Conservation (phyloP, 1,284 basidiomycete species). For the Wallemia mellicola region DNA sequence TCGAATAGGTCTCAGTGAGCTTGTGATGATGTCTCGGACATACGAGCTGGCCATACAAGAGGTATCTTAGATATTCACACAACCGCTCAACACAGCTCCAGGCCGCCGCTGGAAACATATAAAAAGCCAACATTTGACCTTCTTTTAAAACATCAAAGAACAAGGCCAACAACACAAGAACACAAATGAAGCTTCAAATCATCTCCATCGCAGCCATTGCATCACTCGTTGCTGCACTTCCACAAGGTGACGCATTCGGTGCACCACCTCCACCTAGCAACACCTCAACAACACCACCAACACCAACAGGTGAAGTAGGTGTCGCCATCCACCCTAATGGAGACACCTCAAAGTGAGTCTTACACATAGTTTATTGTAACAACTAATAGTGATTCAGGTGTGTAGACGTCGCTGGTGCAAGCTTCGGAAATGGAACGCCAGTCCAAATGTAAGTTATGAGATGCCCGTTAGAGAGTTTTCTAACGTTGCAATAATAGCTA, state of each 20-base stretch:
- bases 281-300: not conserved
- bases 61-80: no score
- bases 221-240: not conserved
- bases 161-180: not conserved
- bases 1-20: no score
- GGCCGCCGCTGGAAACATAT: not conserved
- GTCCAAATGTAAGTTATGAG: no score
- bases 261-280: not conserved
- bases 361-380: no score
- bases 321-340: not conserved
- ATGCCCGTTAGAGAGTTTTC: no score
- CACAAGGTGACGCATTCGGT: not conserved
- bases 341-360: not conserved
- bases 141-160: not conserved
- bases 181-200: not conserved
- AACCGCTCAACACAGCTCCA: no score
- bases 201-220: not conserved
- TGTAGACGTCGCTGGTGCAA: slow-evolving; percentile 5
- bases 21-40: no score
- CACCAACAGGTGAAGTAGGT: not conserved
- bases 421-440: slow-evolving; percentile 7
- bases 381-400: no score
- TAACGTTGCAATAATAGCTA: no score
- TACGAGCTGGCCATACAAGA: no score
- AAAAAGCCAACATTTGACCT: not conserved